These are phyloP conservation scores for Penicillium lividum DNA, from an alignment of 495 filamentous ascomycete genomes.

Conservation along the genomic window DNA sequence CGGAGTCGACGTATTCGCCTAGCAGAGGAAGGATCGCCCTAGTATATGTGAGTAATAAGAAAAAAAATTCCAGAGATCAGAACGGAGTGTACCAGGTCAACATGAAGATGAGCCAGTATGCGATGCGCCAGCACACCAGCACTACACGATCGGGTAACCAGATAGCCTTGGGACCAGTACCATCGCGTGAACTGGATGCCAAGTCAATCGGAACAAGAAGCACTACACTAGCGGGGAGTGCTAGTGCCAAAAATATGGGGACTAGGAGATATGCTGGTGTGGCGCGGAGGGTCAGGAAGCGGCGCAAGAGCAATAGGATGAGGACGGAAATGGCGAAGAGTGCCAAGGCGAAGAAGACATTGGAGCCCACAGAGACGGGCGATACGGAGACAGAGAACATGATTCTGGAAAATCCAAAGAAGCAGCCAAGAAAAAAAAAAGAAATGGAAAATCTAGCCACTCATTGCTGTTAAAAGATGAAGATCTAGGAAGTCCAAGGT, in stretches of 20 bases:
- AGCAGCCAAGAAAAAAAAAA: not conserved
- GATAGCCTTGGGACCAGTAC: conserved; percentile 63
- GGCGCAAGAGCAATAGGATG: conserved; percentile 79
- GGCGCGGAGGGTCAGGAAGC: conserved; percentile 85
- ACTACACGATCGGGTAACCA: conserved; percentile 68
- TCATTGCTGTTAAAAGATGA: not conserved
- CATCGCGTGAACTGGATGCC: conserved; percentile 77
- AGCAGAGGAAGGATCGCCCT: conserved; percentile 93
- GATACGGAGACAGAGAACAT: conserved; percentile 34
- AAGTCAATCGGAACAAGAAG: conserved; percentile 95
- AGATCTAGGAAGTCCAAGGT: not conserved
- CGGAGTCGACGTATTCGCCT: conserved; percentile 90
- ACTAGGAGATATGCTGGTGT: conserved; percentile 90
- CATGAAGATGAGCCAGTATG: conserved; percentile 94
- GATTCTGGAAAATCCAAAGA: conserved; percentile 10
- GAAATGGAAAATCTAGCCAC: not conserved
- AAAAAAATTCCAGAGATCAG: not conserved
- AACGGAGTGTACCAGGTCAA: conserved; percentile 74
- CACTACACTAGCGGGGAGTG: conserved; percentile 90
- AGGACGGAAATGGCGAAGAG: conserved; percentile 71
- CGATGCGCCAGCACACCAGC: conserved; percentile 85
- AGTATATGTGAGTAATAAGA: not conserved
- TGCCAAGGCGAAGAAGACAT: conserved; percentile 70
- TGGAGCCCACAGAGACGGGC: conserved; percentile 58
- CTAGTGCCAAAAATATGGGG: conserved; percentile 89